phyloP scores from a whole-genome alignment of 257 asterid genomes.

The Solanum rostratum region DNA sequence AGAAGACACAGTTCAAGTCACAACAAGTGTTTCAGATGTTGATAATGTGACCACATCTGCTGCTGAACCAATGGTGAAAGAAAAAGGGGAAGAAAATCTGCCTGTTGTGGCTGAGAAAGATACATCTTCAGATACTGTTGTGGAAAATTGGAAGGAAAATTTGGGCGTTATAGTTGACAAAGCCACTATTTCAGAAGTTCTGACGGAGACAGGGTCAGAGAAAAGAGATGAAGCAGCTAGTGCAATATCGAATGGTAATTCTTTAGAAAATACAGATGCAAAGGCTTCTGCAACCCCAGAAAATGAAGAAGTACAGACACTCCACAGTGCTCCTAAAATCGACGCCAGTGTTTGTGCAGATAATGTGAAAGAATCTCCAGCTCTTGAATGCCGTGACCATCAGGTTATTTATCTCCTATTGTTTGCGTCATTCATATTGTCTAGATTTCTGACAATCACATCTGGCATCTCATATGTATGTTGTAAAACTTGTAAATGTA shows the following conservation, averaged over 20 bases:
- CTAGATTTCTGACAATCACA: not conserved
- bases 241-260: not conserved
- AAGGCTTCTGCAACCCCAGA: constrained; percentile 1
- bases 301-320: constrained; percentile 1
- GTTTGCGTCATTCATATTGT: not conserved
- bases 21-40: constrained; percentile 4
- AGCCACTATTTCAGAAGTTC: not conserved
- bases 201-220: not conserved
- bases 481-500: not conserved
- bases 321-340: constrained; percentile 3
- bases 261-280: constrained; percentile 5
- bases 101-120: not conserved
- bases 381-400: constrained; percentile 12
- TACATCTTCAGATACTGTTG: not conserved
- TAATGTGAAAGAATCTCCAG: constrained; percentile 15
- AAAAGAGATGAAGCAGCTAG: constrained; percentile 1
- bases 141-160: not conserved
- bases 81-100: not conserved
- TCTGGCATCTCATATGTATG: not conserved
- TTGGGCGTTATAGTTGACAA: not conserved
- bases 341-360: constrained; percentile 1
- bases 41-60: not conserved
- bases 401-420: constrained; percentile 24
- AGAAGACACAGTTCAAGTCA: constrained; percentile 6
- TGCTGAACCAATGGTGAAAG: not conserved